Evolutionary conservation across 192 early-diverging fungal genomes (phyloP), one percentile per base, ranked within the genome.

Genomic region (Pecoramyces ruminantium): DNA sequence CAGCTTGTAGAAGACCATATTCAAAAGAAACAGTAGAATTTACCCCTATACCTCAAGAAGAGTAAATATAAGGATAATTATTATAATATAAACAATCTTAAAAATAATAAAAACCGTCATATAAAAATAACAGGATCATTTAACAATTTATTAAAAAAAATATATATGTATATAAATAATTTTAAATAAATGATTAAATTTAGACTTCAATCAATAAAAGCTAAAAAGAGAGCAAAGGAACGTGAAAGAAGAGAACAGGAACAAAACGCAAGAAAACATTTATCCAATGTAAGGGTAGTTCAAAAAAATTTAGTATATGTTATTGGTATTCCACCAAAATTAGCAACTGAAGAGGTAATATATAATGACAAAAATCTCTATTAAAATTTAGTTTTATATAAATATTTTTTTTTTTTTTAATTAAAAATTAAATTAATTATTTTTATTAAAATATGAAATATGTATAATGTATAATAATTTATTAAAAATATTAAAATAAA

Each of bases 251-350:
- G 93, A 79, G 97, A 99, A 83, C 89, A 89, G 81, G 88, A 91
- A 82, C 90, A 94, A 81, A 92, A 95, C 77, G 90, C 93, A 77
- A 89, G 92, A 80, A 93, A 91, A 87, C 91, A 91, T 78, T 85
- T 99, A 78, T 90, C 94, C 18, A 97, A 95, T 83, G 95, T 94
- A 83, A 84, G 97, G 28, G 96, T 99, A 3, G 95, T 98, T 12
- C 98, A 98, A 86, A 97, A 97, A 87, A 98, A 96, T 83, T 86
- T 99, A 29, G 95, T 99, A 11, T 99, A 99, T 85, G 96, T 99
- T 29, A 93, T 98, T 80, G 96, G 96, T 25, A 84, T 99, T 17
- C 95, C 95, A 29, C 83, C 93, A 17, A 95, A 92, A 81, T 85
- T 95, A 38, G 93, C 93, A 13, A 94, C 90, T 2, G 98, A 99